Percentiles rank a stretch among this genome's conserved stretches.
phyloP scores from a whole-genome alignment of 805 yeast genomes.

The Nakazawaea anatomiae region DNA sequence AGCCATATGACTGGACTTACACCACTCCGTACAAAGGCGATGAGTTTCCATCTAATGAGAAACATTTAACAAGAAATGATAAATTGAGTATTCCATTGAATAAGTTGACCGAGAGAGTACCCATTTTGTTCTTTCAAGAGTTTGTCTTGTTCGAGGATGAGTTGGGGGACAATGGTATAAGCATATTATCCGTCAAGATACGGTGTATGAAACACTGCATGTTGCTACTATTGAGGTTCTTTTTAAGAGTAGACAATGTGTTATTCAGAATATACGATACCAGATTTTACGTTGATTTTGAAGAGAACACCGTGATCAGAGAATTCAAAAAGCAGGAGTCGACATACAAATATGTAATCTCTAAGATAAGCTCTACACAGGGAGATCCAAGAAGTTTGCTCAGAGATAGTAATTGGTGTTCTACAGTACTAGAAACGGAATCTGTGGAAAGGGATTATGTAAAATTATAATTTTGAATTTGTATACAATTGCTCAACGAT shows the following conservation, averaged over 20 bases:
- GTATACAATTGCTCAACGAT: neutral
- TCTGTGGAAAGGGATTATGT: slow-evolving; percentile 6
- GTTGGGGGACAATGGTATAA: slow-evolving; percentile 91
- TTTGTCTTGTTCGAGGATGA: slow-evolving; percentile 90
- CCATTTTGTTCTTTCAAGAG: slow-evolving; percentile 86
- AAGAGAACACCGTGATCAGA: slow-evolving; percentile 54
- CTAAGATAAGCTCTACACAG: slow-evolving; percentile 36
- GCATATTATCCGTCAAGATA: slow-evolving; percentile 69
- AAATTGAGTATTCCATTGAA: slow-evolving; percentile 55
- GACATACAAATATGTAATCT: slow-evolving; percentile 39
- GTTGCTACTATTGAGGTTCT: slow-evolving; percentile 68
- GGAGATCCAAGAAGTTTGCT: slow-evolving; percentile 66
- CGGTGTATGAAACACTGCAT: slow-evolving; percentile 85
- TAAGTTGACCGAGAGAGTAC: slow-evolving; percentile 67
- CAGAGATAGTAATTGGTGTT: slow-evolving; percentile 86
- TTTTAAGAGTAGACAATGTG: slow-evolving; percentile 86
- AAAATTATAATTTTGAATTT: slow-evolving; percentile 4
- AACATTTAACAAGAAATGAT: slow-evolving; percentile 23
- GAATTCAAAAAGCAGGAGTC: slow-evolving; percentile 73
- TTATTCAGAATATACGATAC: slow-evolving; percentile 80
- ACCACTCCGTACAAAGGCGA: slow-evolving; percentile 75
- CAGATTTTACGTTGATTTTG: slow-evolving; percentile 75
- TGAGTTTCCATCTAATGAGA: slow-evolving; percentile 13
- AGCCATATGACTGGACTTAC: slow-evolving; percentile 97
- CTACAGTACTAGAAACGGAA: slow-evolving; percentile 27